phyloP scores from a whole-genome alignment of 495 filamentous ascomycete genomes.

The Massariosphaeria phaeospora region DNA sequence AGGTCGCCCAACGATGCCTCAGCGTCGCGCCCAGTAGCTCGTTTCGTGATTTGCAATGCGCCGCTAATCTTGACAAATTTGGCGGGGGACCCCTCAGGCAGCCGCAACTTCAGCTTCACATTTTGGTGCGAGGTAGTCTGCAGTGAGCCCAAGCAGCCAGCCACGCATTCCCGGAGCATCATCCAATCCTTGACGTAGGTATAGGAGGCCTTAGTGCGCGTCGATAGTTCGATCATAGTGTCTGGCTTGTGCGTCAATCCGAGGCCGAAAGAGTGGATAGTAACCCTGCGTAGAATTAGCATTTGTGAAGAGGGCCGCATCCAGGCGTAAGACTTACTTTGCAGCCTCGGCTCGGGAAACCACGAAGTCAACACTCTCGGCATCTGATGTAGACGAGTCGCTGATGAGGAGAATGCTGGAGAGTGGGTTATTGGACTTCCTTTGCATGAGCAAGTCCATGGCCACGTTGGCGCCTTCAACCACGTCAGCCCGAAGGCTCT shows the following conservation, averaged over 20 bases:
- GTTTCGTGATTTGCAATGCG: constrained; percentile 92
- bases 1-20: constrained; percentile 91
- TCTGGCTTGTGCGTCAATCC: constrained; percentile 97
- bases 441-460: constrained; percentile 98
- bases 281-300: constrained; percentile 55
- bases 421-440: constrained; percentile 92
- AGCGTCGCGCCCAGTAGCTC: constrained; percentile 92
- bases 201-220: constrained; percentile 92
- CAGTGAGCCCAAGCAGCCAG: constrained; percentile 88
- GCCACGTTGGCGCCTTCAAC: constrained; percentile 98
- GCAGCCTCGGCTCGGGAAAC: constrained; percentile 96
- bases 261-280: constrained; percentile 93
- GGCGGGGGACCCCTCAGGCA: constrained; percentile 94
- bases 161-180: constrained; percentile 97
- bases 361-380: constrained; percentile 96
- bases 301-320: constrained; percentile 3
- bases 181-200: constrained; percentile 99
- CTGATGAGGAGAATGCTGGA: constrained; percentile 97
- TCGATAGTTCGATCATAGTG: constrained; percentile 96
- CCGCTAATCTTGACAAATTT: constrained; percentile 99
- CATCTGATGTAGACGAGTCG: constrained; percentile 95
- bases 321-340: constrained; percentile 68
- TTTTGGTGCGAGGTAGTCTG: constrained; percentile 98
- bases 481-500: constrained; percentile 92
- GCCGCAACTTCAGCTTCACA: constrained; percentile 88